phyloP scores from a whole-genome alignment of 768 basidiomycete species.

The Naematelia encephala region DNA sequence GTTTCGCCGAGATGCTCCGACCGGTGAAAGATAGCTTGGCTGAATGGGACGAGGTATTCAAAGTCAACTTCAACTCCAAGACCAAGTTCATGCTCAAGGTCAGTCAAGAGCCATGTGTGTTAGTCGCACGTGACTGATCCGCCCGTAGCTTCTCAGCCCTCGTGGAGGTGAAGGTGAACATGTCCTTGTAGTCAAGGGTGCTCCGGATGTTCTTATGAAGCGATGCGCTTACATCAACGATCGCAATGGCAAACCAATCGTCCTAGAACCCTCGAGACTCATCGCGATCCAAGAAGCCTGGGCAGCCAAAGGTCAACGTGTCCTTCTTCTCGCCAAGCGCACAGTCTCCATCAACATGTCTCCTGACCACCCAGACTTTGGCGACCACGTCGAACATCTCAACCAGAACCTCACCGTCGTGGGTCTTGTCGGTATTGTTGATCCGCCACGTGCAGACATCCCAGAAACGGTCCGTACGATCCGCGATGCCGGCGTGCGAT shows the following conservation, averaged over 20 bases:
- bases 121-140: not conserved
- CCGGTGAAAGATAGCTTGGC: constrained; percentile 23
- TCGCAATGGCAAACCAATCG: constrained; percentile 51
- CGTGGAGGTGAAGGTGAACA: constrained; percentile 14
- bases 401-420: constrained; percentile 58
- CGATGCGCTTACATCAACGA: constrained; percentile 51
- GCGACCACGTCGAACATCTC: constrained; percentile 52
- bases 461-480: constrained; percentile 50
- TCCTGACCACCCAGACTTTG: constrained; percentile 52
- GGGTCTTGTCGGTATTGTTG: constrained; percentile 62
- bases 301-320: constrained; percentile 61
- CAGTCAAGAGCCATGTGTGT: constrained; percentile 24
- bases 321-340: constrained; percentile 60
- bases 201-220: constrained; percentile 55
- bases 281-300: constrained; percentile 53
- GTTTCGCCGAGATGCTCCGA: constrained; percentile 52
- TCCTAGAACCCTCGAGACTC: constrained; percentile 44
- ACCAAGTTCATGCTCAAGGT: constrained; percentile 60
- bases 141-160: constrained; percentile 12
- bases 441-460: constrained; percentile 61
- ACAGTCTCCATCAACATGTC: constrained; percentile 46
- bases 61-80: constrained; percentile 53
- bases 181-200: constrained; percentile 60
- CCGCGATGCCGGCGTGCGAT: constrained; percentile 61
- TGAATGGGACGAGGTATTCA: constrained; percentile 50